phyloP scores from a whole-genome alignment of 768 basidiomycete species.

The Tricholoma hemisulphureum region DNA sequence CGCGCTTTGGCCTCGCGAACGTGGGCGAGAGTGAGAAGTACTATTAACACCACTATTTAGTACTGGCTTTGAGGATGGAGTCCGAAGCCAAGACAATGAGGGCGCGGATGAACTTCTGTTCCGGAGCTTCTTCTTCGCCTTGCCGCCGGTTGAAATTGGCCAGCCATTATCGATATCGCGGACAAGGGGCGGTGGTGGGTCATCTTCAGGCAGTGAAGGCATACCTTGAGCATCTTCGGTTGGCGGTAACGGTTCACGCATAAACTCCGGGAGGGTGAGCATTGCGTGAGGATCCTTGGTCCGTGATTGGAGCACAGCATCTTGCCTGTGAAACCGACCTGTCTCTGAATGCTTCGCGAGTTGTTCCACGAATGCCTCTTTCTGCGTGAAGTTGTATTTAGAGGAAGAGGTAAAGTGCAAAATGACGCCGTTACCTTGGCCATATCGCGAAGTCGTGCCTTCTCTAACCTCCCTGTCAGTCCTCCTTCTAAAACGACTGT shows the following conservation, averaged over 20 bases:
- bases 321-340: slow-evolving; percentile 77
- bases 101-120: slow-evolving; percentile 61
- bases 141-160: slow-evolving; percentile 13
- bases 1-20: slow-evolving; percentile 15
- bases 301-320: slow-evolving; percentile 55
- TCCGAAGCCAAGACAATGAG: slow-evolving; percentile 55
- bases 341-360: slow-evolving; percentile 68
- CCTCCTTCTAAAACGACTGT: slow-evolving; percentile 64
- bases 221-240: slow-evolving; percentile 45
- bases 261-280: slow-evolving; percentile 62
- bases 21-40: slow-evolving; percentile 16
- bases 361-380: slow-evolving; percentile 73
- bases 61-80: slow-evolving; percentile 30
- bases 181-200: slow-evolving; percentile 38
- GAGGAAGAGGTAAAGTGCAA: slow-evolving; percentile 1
- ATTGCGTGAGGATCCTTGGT: slow-evolving; percentile 51
- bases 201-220: slow-evolving; percentile 58
- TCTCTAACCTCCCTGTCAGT: slow-evolving; percentile 54
- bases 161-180: slow-evolving; percentile 10
- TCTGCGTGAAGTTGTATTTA: slow-evolving; percentile 37
- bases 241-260: slow-evolving; percentile 49
- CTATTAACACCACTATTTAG: slow-evolving; percentile 5
- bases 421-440: slow-evolving; percentile 52
- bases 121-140: slow-evolving; percentile 34
- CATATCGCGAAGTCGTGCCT: slow-evolving; percentile 53